Evolutionary conservation across 2,329 filamentous ascomycete genomes (phyloP), one percentile per base, ranked within the genome.

Genomic region (Westerdykella sp.): DNA sequence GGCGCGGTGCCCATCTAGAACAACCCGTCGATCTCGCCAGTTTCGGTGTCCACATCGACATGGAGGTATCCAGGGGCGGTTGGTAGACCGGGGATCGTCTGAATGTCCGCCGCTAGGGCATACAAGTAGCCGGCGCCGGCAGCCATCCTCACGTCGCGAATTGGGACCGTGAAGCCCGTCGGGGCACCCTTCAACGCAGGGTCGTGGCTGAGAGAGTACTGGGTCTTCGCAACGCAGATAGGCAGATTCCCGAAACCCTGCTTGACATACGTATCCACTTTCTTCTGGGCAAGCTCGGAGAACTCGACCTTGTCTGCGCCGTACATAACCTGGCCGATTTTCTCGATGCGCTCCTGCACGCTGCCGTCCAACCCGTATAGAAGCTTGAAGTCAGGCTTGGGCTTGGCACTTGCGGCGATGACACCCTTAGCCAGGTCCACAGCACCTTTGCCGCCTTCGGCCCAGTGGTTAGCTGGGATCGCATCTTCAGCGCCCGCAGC

Each of bases 141-240:
- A 22, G 93, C 93, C 77, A 98, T 82, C 49, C 90, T 78, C 32
- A 98, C 91, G 63, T 98, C 93, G 46, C 91, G 77, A 56, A 98
- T 95, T 2, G 93, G 93, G 5, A 98, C 82, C 0, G 87, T 94
- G 69, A 97, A 98, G 46, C 91, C 93, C 4, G 84, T 87, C 18
- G 93, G 93, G 7, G 93, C 93, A 49, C 93, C 93, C 79, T 98
- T 98, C 57, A 97, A 77, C 10, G 86, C 82, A 2, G 91, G 85
- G 66, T 98, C 89, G 69, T 97, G 91, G 45, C 85, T 93, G 39
- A 98, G 77, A 28, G 87, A 95, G 74, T 98, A 98, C 69, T 98
- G 93, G 12, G 93, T 98, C 82, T 98, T 98, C 49, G 93, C 93
- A 53, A 97, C 80, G 68, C 93, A 98, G 62, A 97, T 95, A 30